Evolutionary conservation across 179 eudicot species (phyloP).

Genomic region (Beta lomatogona): DNA sequence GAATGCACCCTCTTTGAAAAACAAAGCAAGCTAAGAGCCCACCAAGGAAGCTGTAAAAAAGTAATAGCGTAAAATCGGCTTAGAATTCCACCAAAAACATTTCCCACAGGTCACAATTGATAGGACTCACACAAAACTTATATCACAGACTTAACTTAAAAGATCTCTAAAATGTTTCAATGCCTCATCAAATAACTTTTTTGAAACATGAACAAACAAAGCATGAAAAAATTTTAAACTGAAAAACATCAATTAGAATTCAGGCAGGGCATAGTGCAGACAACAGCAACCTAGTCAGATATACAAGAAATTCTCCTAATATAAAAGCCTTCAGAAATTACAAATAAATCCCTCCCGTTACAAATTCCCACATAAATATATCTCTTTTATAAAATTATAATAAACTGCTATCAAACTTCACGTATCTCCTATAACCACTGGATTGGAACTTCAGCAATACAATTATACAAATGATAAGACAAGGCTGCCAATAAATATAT

Average conservation of each 20-base stretch:
- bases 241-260: not conserved
- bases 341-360: not conserved
- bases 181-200: not conserved
- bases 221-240: not conserved
- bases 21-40: conserved; percentile 90
- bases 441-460: not conserved
- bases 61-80: not conserved
- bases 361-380: not conserved
- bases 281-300: not conserved
- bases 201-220: not conserved
- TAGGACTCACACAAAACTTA: not conserved
- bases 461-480: not conserved
- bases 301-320: not conserved
- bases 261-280: not conserved
- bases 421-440: not conserved
- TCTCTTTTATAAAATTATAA: not conserved
- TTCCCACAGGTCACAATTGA: not conserved
- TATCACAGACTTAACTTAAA: not conserved
- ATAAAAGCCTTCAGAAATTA: not conserved
- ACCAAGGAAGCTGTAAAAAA: conserved; percentile 87
- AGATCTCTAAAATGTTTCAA: not conserved
- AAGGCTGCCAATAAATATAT: not conserved
- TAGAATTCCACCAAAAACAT: conserved; percentile 1
- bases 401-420: not conserved
- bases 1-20: conserved; percentile 92